Conservation (phyloP, 1,139 yeast genomes). For the Diutina catenulata region DNA sequence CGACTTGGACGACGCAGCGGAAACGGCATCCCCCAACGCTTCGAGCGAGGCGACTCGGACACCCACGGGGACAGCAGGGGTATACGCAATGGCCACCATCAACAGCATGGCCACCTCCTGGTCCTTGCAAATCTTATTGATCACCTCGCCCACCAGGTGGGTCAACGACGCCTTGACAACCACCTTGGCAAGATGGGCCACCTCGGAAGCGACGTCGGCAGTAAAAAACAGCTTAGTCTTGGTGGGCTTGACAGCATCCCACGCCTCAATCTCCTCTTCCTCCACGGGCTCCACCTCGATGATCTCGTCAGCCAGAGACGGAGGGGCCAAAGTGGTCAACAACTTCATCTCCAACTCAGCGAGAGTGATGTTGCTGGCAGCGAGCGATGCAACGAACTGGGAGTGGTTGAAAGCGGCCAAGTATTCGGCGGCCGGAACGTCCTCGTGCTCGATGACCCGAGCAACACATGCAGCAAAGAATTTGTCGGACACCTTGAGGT, state of each 20-base stretch:
- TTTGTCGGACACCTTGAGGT: background rate
- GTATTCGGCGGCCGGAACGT: background rate
- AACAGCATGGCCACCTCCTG: constrained; percentile 39
- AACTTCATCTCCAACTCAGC: constrained; percentile 2
- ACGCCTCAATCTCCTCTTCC: background rate
- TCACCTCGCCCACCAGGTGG: no score
- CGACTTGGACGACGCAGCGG: background rate
- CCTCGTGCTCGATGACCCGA: background rate
- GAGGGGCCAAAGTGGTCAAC: constrained; percentile 4
- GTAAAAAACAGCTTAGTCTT: background rate
- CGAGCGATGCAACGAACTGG: background rate
- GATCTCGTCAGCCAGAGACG: background rate
- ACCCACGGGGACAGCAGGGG: constrained; percentile 45
- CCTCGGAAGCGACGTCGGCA: background rate
- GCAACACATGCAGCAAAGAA: background rate
- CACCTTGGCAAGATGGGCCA: background rate
- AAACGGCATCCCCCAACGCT: background rate
- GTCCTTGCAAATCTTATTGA: no score
- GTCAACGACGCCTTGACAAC: no score
- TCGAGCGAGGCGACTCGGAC: constrained; percentile 32
- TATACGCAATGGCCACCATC: constrained; percentile 41
- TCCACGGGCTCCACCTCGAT: background rate
- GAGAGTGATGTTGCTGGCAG: background rate
- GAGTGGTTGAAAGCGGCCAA: background rate
- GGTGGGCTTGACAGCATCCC: background rate